Base-by-base conservation (phyloP, 202 grass and related monocot genomes). In the Panicum virgatum region DNA sequence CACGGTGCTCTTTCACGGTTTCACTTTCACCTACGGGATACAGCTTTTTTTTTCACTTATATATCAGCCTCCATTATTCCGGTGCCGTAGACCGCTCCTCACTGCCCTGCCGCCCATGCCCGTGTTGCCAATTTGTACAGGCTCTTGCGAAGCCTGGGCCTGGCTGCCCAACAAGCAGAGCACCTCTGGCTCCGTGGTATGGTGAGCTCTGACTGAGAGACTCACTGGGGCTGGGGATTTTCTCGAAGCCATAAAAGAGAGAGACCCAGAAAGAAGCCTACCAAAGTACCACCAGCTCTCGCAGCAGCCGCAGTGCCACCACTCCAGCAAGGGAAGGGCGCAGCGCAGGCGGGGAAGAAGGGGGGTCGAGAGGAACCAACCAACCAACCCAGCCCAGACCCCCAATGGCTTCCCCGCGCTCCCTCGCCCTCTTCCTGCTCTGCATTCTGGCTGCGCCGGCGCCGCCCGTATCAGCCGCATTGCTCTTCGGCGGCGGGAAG, bases 241-340 rank as follows among this genome's bases (percentile, higher is more conserved):
- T 88, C 87, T 90, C 86, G 73, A 85, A 92, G 93, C 80, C 85
- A 83, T 84, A 88, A 90, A 66, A 72, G 47, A 26, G 42, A 26
- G 40, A 39, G 66, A 16, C 54, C 83, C 71, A 56, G 53, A 80
- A 80, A 73, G 79, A 72, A 90, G 70, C 73, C 63, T 62, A 75
- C 77, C 77, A 3, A 60, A 15, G 75, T 73, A 27, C 77, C 12
- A 50, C 51, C 51, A n/a, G 11, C 0, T 9, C 52, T 10, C 20
- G 8, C 53, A 22, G 53, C n/a, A 23, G 53, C 52, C 52, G 52
- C 53, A 36, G 10, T 5, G 1, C 16, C 22, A 16, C 12, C 20
- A 12, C 6, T 32, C 68, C 44, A 72, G 46, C 9, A 8, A 13
- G 16, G 40, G 26, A n/a, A 20, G 40, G 29, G 23, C 37, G 56